Conservation (phyloP, 371 early-diverging fungal species). For the Actinomucor elegans region DNA sequence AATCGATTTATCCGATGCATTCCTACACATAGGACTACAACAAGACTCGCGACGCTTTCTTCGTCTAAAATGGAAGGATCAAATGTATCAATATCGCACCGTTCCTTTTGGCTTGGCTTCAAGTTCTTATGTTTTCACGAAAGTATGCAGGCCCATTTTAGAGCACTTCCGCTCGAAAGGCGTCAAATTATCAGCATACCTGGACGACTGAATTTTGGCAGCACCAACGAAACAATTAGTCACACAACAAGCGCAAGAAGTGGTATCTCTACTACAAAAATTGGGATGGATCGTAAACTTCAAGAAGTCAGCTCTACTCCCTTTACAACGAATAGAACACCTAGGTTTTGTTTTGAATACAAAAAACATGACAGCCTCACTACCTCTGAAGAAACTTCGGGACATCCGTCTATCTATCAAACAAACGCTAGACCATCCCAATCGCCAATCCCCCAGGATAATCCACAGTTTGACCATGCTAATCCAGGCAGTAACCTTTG, state of each 20-base stretch:
- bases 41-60: constrained; percentile 23
- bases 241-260: too few relatives aligned
- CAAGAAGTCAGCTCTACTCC: constrained; percentile 7
- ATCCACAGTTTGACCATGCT: constrained; percentile 21
- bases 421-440: constrained; percentile 1
- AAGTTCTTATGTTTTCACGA: constrained; percentile 45
- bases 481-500: constrained; percentile 12
- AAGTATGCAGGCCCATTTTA: constrained; percentile 26
- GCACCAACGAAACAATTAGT: constrained; percentile 1
- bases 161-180: constrained; percentile 21
- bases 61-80: constrained; percentile 43
- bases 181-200: not conserved
- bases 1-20: constrained; percentile 36
- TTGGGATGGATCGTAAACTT: not conserved
- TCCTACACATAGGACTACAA: constrained; percentile 27
- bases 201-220: constrained; percentile 10
- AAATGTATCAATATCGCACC: constrained; percentile 45
- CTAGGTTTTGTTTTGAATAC: constrained; percentile 10
- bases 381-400: constrained; percentile 10
- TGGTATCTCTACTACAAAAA: too few relatives aligned
- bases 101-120: constrained; percentile 49
- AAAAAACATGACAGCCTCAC: not conserved
- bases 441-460: not conserved
- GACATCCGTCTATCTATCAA: constrained; percentile 22
- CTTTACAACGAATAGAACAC: constrained; percentile 13